Conservation (phyloP, 2,329 filamentous ascomycete genomes). For the Fusarium sp. region DNA sequence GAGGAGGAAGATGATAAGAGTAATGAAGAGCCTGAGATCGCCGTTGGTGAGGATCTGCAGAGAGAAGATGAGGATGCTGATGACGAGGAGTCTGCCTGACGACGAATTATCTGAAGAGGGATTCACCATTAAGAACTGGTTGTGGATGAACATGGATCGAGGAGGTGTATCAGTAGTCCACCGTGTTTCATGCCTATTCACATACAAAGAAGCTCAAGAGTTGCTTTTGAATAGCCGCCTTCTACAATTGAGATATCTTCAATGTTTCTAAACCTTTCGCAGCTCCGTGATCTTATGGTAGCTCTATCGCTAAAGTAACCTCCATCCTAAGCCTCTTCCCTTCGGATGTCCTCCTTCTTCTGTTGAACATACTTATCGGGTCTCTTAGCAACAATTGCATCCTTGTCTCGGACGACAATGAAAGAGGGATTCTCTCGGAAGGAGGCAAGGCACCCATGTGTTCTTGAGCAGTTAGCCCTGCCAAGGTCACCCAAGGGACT, state of each 20-base stretch:
- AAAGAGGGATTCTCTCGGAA: conserved; percentile 50
- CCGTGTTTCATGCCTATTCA: no score
- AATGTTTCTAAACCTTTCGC: not conserved
- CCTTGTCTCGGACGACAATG: conserved; percentile 57
- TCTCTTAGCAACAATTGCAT: conserved; percentile 53
- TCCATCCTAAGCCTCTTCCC: not conserved
- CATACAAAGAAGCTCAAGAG: not conserved
- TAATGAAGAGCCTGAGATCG: not conserved
- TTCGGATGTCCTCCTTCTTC: conserved; percentile 10
- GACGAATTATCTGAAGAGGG: not conserved
- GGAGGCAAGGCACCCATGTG: conserved; percentile 48
- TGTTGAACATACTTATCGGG: conserved; percentile 17
- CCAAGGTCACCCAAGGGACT: rapidly evolving
- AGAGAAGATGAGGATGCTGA: not conserved
- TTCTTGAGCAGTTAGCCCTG: not conserved
- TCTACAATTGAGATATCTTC: no score
- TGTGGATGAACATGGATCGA: not conserved
- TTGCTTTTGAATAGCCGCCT: no score
- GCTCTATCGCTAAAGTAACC: not conserved
- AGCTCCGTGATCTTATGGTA: no score
- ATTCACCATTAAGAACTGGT: not conserved
- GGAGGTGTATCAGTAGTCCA: not conserved
- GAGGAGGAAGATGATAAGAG: not conserved
- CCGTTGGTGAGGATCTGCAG: not conserved
- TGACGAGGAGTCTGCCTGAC: not conserved